These are phyloP conservation scores for Podaxis carcinomalis DNA, from an alignment of 768 basidiomycete genomes.

Conservation along the genomic window DNA sequence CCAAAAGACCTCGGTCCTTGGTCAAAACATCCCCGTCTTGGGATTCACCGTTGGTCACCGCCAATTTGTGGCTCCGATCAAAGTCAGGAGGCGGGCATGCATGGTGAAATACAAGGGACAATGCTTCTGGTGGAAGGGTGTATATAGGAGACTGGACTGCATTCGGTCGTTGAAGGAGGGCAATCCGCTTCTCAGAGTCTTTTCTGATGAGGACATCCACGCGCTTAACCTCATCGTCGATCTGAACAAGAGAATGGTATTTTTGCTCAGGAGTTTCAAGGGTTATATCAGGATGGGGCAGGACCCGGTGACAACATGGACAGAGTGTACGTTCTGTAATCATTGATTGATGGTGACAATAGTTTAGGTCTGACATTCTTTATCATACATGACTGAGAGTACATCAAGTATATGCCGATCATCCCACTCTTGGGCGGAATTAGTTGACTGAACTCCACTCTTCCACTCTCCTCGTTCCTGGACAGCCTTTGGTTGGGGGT, in stretches of 20 bases:
- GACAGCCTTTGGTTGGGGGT: constrained; percentile 44
- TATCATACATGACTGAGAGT: too few species aligned
- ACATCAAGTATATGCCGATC: too few species aligned
- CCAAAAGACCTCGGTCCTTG: too few species aligned
- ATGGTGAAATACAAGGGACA: not conserved
- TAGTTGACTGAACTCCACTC: constrained; percentile 30
- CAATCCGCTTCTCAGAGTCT: not conserved
- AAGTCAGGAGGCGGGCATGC: not conserved
- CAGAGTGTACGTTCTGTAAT: not conserved
- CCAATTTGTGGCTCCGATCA: not conserved
- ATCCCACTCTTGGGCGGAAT: not conserved
- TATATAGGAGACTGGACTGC: not conserved
- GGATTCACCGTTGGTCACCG: not conserved
- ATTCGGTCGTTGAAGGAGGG: not conserved
- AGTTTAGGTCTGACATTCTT: too few species aligned
- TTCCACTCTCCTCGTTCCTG: constrained; percentile 45
- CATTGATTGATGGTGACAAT: not conserved
- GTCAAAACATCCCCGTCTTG: not conserved
- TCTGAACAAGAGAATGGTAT: not conserved
- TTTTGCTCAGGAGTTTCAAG: not conserved
- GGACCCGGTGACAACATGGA: not conserved
- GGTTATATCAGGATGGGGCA: not conserved
- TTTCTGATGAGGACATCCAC: not conserved
- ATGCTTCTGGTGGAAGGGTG: not conserved
- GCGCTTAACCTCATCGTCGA: not conserved